A percentile compares a stretch with the other conserved stretches of the same genome.
These are phyloP conservation scores for Daldinia eschscholtzii DNA, from an alignment of 2,329 filamentous ascomycete species.

Conservation along the genomic window DNA sequence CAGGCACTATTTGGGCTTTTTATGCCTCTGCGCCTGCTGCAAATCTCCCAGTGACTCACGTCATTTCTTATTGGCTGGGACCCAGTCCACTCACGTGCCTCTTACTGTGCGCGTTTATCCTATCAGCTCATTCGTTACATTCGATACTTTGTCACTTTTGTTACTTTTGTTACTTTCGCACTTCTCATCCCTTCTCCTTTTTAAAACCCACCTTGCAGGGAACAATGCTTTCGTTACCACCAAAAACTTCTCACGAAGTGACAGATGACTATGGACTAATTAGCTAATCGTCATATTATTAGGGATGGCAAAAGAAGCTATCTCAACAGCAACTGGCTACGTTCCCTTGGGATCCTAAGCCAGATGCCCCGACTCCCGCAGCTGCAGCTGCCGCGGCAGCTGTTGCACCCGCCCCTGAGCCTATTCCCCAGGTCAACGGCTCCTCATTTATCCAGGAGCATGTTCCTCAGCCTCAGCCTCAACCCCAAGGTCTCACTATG, in stretches of 20 bases:
- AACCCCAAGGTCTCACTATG: constrained; percentile 45
- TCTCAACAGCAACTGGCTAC: constrained; percentile 84
- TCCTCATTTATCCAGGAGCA: constrained; percentile 50
- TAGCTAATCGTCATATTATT: constrained; percentile 43
- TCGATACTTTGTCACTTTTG: no score
- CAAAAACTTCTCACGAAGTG: not conserved
- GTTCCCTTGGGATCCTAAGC: constrained; percentile 96
- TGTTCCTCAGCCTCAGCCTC: constrained; percentile 37
- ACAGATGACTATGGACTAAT: not conserved
- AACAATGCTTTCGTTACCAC: constrained; percentile 9
- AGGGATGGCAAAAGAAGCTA: constrained; percentile 96
- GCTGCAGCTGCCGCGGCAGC: constrained; percentile 46
- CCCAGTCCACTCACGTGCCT: constrained; percentile 45
- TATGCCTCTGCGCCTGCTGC: constrained; percentile 53
- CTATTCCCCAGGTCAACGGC: constrained; percentile 47
- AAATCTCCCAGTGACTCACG: constrained; percentile 39
- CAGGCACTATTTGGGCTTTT: constrained; percentile 69
- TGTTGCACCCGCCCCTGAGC: constrained; percentile 43
- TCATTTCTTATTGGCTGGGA: constrained; percentile 32
- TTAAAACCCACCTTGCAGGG: constrained; percentile 11
- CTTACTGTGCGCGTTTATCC: constrained; percentile 37
- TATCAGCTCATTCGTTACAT: constrained; percentile 40
- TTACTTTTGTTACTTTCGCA: not conserved
- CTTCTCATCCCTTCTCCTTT: constrained; percentile 1
- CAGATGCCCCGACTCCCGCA: constrained; percentile 64